Evolutionary conservation across 2,329 filamentous ascomycete species (phyloP), one percentile per base, ranked within the genome.

Genomic region (Phoma sp.): DNA sequence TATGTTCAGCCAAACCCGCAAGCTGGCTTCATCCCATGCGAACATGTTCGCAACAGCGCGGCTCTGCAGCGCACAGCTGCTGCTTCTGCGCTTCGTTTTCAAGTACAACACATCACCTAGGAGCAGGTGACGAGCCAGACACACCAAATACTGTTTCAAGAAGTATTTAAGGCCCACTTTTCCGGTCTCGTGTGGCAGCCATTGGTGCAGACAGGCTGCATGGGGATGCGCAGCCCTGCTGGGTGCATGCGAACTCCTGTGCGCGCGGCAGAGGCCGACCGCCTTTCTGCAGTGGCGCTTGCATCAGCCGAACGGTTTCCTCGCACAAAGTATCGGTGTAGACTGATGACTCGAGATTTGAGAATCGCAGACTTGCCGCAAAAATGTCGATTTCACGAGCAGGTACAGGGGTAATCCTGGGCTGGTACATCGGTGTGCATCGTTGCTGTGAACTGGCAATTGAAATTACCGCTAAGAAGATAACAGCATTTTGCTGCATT

Each of bases 191-290:
- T 30, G 51, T 7, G 0, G 1, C 10, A 10, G 1, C 24, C 13
- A 54, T 45, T 55, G 46, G 52, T 14, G 23, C 52, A 24, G 37
- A 5, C 10, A 29, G 6, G 27, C 35, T 38, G 45, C 51, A 37
- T 36, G 35, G 41, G 29, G 45, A 46, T 42, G 52, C 29, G 51
- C 36, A 30, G 37, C 30, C 49, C 52, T 40, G 40, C 18, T 9
- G 18, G 23, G n/a, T 27, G 8, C 13, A 27, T 55, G 46, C 46
- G 41, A 49, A 55, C 52, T 36, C 45, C 37, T 46, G 29, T 46
- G 36, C 13, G n/a, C 36, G 41, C 46, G 41, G 52, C 24, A 42
- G n/a, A 29, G 7, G 11, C 52, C 46, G 40, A 55, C 52, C 52
- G 52, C 52, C 22, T 14, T 32, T 55, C 46, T n/a, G 7, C 14